Conservation (phyloP, 2,329 filamentous ascomycete genomes). For the Thelonectria blattea region DNA sequence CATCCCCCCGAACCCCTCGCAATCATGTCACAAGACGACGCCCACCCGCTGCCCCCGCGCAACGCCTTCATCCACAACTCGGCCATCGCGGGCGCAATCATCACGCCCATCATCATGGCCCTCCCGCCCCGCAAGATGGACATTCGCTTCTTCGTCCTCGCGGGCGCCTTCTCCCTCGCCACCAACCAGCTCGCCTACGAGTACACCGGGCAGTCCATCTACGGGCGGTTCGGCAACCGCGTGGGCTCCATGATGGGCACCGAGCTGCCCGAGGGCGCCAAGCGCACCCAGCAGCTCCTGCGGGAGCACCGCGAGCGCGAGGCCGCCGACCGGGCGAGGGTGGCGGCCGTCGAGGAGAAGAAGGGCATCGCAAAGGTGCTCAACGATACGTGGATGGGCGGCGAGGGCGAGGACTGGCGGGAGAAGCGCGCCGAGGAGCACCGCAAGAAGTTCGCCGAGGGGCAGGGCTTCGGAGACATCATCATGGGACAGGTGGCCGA, state of each 20-base stretch:
- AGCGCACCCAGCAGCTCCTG: constrained; percentile 53
- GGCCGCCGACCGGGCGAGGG: constrained; percentile 38
- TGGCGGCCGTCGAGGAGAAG: constrained; percentile 39
- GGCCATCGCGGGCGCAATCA: constrained; percentile 54
- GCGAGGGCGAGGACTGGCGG: constrained; percentile 61
- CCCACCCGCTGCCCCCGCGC: constrained; percentile 41
- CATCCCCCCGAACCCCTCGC: neutral
- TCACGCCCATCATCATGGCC: constrained; percentile 55
- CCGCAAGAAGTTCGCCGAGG: constrained; percentile 59
- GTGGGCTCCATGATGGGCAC: constrained; percentile 53
- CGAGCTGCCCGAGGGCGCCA: constrained; percentile 63
- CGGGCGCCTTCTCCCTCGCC: constrained; percentile 56
- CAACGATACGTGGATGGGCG: constrained; percentile 64
- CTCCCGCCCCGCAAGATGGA: constrained; percentile 60
- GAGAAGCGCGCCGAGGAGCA: constrained; percentile 59
- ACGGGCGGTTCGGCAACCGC: constrained; percentile 53
- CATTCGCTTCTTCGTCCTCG: constrained; percentile 57
- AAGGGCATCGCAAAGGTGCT: constrained; percentile 44
- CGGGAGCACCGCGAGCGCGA: constrained; percentile 53
- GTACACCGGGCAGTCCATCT: constrained; percentile 61
- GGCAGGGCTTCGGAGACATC: constrained; percentile 61
- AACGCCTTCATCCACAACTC: constrained; percentile 53
- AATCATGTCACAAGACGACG: constrained; percentile 39
- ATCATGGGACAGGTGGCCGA: constrained; percentile 64
- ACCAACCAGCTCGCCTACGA: constrained; percentile 63